Evolutionary conservation across 1,284 basidiomycete species (phyloP), one percentile per base, ranked within the genome.

Genomic region (Ganoderma resinaceum): DNA sequence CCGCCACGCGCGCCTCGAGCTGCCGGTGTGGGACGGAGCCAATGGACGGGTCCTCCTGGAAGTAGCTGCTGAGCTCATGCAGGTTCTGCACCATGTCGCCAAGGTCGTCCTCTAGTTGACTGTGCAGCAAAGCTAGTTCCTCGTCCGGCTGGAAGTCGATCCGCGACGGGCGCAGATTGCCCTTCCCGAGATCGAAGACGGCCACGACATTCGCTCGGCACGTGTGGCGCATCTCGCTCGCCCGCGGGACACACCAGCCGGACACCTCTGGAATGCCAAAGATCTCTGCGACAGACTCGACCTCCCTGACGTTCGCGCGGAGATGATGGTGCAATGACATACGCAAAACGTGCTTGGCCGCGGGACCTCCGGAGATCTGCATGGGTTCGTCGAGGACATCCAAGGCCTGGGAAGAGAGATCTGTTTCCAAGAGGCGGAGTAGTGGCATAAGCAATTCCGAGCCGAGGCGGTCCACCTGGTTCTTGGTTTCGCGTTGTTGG

Each of bases 311-410:
- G 65, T 84, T 78, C 55, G 81, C 78, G 60, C 80, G 78, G 35
- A 84, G 79, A 60, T 83, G 84, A 46, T 85, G 78, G 74, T 91
- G 89, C 87, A 92, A 92, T 80, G 92, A 96, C 94, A 94, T 95
- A 9, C 91, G 89, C 49, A 96, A 82, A n/a, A 96, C 92, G 74
- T 95, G 93, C 68, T 92, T 92, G 0, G 94, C 93, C 4, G 91
- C 86, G 46, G 90, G 89, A 20, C 94, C 92, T 61, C 88, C 91
- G 0, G 89, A 89, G 76, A 95, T 91, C 29, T 87, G 88, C 77
- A 95, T 89, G 0, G 95, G 95, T 75, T 96, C 93, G 75, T 98
- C 96, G 1, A 98, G 87, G 20, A 98, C 95, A 61, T 97, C 95
- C 57, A 98, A 85, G 0, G 96, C 96, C 71, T 95, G 89, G 3